phyloP scores from a whole-genome alignment of 345 rosid species.

The Kernera saxatilis region DNA sequence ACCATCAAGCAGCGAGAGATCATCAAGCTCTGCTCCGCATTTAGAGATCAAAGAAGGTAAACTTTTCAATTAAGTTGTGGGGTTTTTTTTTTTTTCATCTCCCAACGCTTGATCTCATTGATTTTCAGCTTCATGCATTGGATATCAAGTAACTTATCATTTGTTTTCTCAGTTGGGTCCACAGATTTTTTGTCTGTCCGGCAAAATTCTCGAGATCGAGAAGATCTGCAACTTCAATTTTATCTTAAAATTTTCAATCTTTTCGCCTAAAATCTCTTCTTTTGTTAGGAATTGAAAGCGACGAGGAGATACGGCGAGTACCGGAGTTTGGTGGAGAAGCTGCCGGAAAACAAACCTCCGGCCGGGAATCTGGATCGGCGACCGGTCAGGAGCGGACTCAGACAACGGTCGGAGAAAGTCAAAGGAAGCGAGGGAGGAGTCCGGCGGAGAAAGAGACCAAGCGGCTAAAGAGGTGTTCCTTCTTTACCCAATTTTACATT shows the following conservation, averaged over 20 bases:
- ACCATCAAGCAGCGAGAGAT: slow-evolving; percentile 92
- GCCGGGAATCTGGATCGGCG: slow-evolving; percentile 38
- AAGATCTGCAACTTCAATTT: background rate
- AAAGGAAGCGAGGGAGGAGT: slow-evolving; percentile 74
- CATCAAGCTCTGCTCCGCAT: slow-evolving; percentile 91
- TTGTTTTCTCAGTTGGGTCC: slow-evolving; percentile 22
- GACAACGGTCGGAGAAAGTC: slow-evolving; percentile 47
- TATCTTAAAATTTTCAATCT: background rate
- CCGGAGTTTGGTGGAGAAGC: slow-evolving; percentile 81
- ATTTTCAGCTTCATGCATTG: slow-evolving; percentile 13
- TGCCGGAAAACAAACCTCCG: slow-evolving; percentile 42
- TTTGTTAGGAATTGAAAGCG: slow-evolving; percentile 76
- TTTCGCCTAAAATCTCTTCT: background rate
- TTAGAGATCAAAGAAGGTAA: slow-evolving; percentile 84
- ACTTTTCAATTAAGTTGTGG: too few relatives aligned
- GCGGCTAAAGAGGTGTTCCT: slow-evolving; percentile 66
- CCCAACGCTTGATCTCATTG: background rate
- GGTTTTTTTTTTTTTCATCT: background rate
- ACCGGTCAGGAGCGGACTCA: slow-evolving; percentile 45
- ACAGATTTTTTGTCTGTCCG: slow-evolving; percentile 4
- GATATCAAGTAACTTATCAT: background rate
- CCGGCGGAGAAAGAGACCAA: slow-evolving; percentile 93
- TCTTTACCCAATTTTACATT: background rate
- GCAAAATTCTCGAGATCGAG: slow-evolving; percentile 22
- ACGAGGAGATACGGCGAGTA: slow-evolving; percentile 93